Percentiles rank a stretch among this genome's conserved stretches.
These are phyloP conservation scores for Hymenoscyphus repandus DNA, from an alignment of 2,329 filamentous ascomycete genomes.

Conservation along the genomic window DNA sequence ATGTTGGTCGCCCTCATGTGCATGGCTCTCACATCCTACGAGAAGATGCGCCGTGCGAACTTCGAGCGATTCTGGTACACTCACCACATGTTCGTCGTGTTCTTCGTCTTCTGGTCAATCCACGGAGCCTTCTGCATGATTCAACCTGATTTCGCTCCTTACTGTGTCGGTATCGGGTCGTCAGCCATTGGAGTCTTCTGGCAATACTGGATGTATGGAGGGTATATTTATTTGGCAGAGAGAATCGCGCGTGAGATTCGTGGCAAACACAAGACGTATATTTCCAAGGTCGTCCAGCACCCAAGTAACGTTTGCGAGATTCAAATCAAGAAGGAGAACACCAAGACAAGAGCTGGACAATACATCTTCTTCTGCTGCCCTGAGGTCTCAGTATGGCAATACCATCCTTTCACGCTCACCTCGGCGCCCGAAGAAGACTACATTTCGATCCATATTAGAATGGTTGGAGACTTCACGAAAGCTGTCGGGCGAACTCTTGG, in stretches of 20 bases:
- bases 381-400: slow-evolving; percentile 81
- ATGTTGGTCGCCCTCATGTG: slow-evolving; percentile 76
- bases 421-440: slow-evolving; percentile 87
- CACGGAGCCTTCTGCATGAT: slow-evolving; percentile 91
- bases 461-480: slow-evolving; percentile 77
- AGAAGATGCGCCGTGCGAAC: slow-evolving; percentile 73
- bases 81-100: slow-evolving; percentile 81
- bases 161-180: slow-evolving; percentile 63
- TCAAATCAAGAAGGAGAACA: slow-evolving; percentile 86
- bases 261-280: slow-evolving; percentile 76
- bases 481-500: slow-evolving; percentile 65
- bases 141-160: slow-evolving; percentile 74
- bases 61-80: slow-evolving; percentile 90
- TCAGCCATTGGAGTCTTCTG: slow-evolving; percentile 73
- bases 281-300: slow-evolving; percentile 86
- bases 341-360: slow-evolving; percentile 74
- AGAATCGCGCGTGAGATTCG: slow-evolving; percentile 72
- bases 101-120: slow-evolving; percentile 89
- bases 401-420: slow-evolving; percentile 81
- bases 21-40: slow-evolving; percentile 72
- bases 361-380: slow-evolving; percentile 89
- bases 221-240: slow-evolving; percentile 75
- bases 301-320: slow-evolving; percentile 86
- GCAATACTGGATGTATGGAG: slow-evolving; percentile 86
- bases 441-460: slow-evolving; percentile 79